phyloP scores from a whole-genome alignment of 768 basidiomycete genomes.

The Heimioporus sp. region DNA sequence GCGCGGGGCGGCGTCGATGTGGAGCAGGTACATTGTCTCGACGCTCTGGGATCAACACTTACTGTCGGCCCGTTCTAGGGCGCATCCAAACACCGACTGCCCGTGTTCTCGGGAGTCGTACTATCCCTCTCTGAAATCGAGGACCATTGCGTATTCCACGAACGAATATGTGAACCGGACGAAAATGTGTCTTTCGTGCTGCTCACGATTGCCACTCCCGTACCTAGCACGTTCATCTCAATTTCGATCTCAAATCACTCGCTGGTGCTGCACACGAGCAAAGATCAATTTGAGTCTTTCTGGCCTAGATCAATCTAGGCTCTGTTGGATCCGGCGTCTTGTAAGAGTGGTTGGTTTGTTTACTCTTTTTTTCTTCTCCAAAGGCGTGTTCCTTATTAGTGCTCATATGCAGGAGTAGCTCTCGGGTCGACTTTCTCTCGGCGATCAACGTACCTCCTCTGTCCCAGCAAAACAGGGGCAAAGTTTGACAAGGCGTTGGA shows the following conservation, averaged over 20 bases:
- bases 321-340: conserved; percentile 51
- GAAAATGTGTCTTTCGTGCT: conserved; percentile 75
- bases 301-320: conserved; percentile 69
- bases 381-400: background rate
- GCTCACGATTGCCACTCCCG: conserved; percentile 53
- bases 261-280: background rate
- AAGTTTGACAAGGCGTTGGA: conserved; percentile 79
- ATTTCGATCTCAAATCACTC: background rate
- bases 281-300: conserved; percentile 64
- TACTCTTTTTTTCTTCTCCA: background rate
- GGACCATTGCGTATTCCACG: conserved; percentile 78
- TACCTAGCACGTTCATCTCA: conserved; percentile 44
- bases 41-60: background rate
- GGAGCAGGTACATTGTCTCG: conserved; percentile 44
- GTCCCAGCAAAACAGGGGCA: conserved; percentile 62
- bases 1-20: conserved; percentile 77
- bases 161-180: conserved; percentile 62
- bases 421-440: conserved; percentile 60
- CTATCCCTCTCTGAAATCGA: conserved; percentile 77
- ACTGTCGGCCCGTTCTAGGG: conserved; percentile 40
- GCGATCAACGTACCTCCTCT: conserved; percentile 77
- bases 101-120: conserved; percentile 67
- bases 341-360: conserved; percentile 22
- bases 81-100: conserved; percentile 58
- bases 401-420: conserved; percentile 44